phyloP scores from a whole-genome alignment of 305 asterid species.

The Fraxinus sp. region DNA sequence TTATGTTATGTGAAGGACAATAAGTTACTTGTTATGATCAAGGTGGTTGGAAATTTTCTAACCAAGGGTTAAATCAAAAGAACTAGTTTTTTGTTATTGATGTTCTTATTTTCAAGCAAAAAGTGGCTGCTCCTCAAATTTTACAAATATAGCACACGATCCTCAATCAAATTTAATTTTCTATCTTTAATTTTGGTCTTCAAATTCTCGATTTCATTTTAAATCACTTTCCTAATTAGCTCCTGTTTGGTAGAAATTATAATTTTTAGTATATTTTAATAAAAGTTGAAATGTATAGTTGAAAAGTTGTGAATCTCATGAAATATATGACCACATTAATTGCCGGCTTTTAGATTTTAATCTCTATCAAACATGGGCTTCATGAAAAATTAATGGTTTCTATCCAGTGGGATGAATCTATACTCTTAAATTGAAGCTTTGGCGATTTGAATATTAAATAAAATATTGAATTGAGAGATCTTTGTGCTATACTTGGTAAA shows the following conservation, averaged over 20 bases:
- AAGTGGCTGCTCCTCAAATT: not conserved
- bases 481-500: not conserved
- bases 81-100: not conserved
- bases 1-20: no score
- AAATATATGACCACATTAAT: no score
- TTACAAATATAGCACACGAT: no score
- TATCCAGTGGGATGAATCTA: not conserved
- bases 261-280: no score
- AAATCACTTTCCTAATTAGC: not conserved
- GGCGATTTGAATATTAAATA: not conserved
- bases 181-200: not conserved
- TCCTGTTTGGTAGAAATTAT: not conserved
- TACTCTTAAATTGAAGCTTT: no score
- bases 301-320: no score
- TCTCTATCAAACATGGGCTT: no score
- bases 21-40: not conserved
- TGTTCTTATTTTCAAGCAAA: not conserved
- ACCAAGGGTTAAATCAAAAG: not conserved
- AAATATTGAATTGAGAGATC: not conserved
- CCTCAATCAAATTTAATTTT: not conserved
- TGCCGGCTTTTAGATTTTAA: no score
- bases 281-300: no score
- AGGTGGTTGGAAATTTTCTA: not conserved
- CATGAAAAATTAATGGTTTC: not conserved
- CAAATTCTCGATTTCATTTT: no score